A percentile compares a stretch with the other conserved stretches of the same genome.
Evolutionary conservation across 2,329 filamentous ascomycete species (phyloP).

Genomic region (Lachnellula hyalina): DNA sequence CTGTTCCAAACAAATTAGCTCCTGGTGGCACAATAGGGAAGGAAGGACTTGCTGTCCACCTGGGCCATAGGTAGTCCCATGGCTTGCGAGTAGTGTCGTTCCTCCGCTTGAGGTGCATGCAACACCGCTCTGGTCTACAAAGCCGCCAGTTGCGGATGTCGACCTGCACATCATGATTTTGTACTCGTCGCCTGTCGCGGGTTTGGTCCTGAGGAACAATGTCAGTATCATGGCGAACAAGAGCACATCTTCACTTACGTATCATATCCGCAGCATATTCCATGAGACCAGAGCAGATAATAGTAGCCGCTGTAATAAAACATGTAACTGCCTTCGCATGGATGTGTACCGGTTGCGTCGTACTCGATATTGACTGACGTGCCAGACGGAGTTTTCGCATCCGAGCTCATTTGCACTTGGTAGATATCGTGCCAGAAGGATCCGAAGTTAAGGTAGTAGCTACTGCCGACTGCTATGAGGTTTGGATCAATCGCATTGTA

Average conservation of each 20-base stretch:
- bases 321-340: slow-evolving; percentile 53
- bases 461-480: slow-evolving; percentile 39
- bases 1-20: slow-evolving; percentile 27
- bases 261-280: slow-evolving; percentile 58
- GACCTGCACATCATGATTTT: slow-evolving; percentile 61
- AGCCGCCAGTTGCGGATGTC: slow-evolving; percentile 44
- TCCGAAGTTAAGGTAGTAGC: slow-evolving; percentile 55
- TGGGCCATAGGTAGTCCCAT: slow-evolving; percentile 58
- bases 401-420: slow-evolving; percentile 46
- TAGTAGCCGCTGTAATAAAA: slow-evolving; percentile 52
- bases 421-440: slow-evolving; percentile 65
- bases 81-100: slow-evolving; percentile 53
- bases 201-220: slow-evolving; percentile 24
- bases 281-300: slow-evolving; percentile 59
- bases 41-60: slow-evolving; percentile 47
- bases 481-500: slow-evolving; percentile 60
- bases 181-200: slow-evolving; percentile 57
- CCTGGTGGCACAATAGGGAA: not conserved
- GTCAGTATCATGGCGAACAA: slow-evolving; percentile 13
- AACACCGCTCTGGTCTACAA: slow-evolving; percentile 50
- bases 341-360: slow-evolving; percentile 44
- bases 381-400: slow-evolving; percentile 27
- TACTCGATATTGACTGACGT: slow-evolving; percentile 47
- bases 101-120: slow-evolving; percentile 53
- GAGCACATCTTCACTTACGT: slow-evolving; percentile 6